A percentile compares a stretch with the other conserved stretches of the same genome.
Evolutionary conservation across 1,284 basidiomycete genomes (phyloP).

Genomic region (Ustilago nuda): DNA sequence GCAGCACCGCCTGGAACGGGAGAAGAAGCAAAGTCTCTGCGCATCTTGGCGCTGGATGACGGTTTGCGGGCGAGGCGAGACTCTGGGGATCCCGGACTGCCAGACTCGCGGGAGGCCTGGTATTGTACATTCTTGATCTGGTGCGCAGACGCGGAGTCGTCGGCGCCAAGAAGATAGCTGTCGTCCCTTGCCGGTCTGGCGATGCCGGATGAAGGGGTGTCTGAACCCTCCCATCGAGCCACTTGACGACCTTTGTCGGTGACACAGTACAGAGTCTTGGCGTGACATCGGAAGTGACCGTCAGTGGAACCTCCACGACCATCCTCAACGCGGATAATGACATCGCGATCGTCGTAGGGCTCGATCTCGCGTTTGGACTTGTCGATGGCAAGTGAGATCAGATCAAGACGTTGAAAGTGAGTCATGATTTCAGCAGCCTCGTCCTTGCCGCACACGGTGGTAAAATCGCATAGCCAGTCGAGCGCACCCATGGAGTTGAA

Average conservation of each 20-base stretch:
- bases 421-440: constrained; percentile 97
- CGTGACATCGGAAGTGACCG: constrained; percentile 89
- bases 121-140: constrained; percentile 4
- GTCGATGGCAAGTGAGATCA: constrained; percentile 81
- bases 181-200: constrained; percentile 30
- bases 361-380: constrained; percentile 67
- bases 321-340: constrained; percentile 61
- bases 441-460: constrained; percentile 93
- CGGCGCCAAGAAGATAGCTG: constrained; percentile 6
- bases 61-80: constrained; percentile 79
- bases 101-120: constrained; percentile 19
- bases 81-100: constrained; percentile 70
- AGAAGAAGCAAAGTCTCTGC: constrained; percentile 57
- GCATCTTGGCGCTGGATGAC: constrained; percentile 76
- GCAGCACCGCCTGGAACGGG: constrained; percentile 8
- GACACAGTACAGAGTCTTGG: constrained; percentile 91
- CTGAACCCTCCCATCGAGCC: constrained; percentile 76
- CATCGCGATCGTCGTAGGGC: constrained; percentile 51
- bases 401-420: constrained; percentile 94
- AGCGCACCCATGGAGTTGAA: constrained; percentile 87
- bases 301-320: constrained; percentile 49
- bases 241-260: constrained; percentile 88
- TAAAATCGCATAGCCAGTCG: constrained; percentile 98
- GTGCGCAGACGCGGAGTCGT: constrained; percentile 8
- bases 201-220: constrained; percentile 23